Conservation (phyloP, 1,284 basidiomycete genomes). For the Pulchroboletus neoregius region DNA sequence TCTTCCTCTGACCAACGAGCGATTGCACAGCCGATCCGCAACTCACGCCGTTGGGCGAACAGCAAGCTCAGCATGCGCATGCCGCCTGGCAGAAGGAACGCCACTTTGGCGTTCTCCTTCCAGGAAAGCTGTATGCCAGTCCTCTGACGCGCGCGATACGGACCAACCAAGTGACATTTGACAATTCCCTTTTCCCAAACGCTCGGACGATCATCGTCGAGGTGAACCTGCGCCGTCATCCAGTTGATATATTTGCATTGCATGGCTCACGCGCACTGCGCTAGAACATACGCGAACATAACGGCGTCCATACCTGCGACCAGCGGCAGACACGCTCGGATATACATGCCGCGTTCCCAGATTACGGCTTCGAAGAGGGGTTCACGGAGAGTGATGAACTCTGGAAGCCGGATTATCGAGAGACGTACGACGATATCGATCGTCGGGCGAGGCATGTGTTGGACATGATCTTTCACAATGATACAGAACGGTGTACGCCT, state of each 20-base stretch:
- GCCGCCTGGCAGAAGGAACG: constrained; percentile 59
- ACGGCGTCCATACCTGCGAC: constrained; percentile 75
- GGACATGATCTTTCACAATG: constrained; percentile 57
- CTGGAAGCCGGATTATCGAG: constrained; percentile 64
- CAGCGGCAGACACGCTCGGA: constrained; percentile 53
- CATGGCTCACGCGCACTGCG: neutral
- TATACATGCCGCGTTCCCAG: constrained; percentile 56
- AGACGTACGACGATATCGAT: constrained; percentile 55
- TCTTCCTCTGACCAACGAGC: neutral
- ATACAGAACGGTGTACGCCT: constrained; percentile 45
- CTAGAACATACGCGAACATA: constrained; percentile 64
- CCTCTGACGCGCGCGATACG: constrained; percentile 71
- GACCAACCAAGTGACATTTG: constrained; percentile 67
- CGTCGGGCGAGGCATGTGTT: constrained; percentile 53
- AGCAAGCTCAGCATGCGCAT: constrained; percentile 58
- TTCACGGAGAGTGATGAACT: constrained; percentile 72
- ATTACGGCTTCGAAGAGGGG: constrained; percentile 58
- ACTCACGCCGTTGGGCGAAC: constrained; percentile 62
- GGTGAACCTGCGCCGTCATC: constrained; percentile 32
- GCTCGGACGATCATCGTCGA: constrained; percentile 45
- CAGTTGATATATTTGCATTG: neutral
- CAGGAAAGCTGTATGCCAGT: constrained; percentile 62
- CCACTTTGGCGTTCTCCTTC: constrained; percentile 51
- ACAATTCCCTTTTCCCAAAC: constrained; percentile 34
- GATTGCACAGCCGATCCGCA: constrained; percentile 62